These are phyloP conservation scores for Protomyces arabidopsidicola DNA, from an alignment of 1,139 yeast species.

Conservation along the genomic window DNA sequence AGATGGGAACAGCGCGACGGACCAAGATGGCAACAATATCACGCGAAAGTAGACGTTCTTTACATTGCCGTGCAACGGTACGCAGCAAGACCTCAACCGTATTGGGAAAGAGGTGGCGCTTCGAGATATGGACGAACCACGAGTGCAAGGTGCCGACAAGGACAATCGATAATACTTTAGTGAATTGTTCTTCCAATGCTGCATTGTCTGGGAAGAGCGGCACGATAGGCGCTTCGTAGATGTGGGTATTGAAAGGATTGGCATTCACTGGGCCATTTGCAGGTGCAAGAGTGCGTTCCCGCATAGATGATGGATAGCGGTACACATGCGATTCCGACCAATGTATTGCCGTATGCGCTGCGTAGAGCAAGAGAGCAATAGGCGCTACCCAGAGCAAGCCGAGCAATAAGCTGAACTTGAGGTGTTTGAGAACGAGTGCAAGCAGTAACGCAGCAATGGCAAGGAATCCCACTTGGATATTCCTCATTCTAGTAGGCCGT, in stretches of 20 bases:
- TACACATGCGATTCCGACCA: not conserved
- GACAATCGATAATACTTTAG: slow-evolving; percentile 51
- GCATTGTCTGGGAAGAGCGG: slow-evolving; percentile 10
- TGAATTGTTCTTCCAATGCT: slow-evolving; percentile 37
- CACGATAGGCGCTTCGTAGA: not conserved
- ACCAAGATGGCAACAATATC: slow-evolving; percentile 60
- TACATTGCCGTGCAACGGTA: slow-evolving; percentile 45
- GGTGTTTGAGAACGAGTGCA: not conserved
- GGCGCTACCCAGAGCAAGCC: not conserved
- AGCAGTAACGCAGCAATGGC: not conserved
- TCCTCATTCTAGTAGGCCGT: no score
- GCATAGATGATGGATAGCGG: not conserved
- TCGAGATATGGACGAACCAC: slow-evolving; percentile 56
- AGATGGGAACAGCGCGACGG: slow-evolving; percentile 55
- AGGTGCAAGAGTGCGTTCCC: not conserved
- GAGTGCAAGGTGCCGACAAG: slow-evolving; percentile 56
- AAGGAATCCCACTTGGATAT: not conserved
- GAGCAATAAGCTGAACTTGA: not conserved
- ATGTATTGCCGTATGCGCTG: not conserved
- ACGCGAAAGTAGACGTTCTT: slow-evolving; percentile 43
- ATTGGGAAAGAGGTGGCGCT: slow-evolving; percentile 52
- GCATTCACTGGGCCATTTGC: not conserved
- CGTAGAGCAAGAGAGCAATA: not conserved
- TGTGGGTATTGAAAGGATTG: not conserved
- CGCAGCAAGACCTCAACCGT: slow-evolving; percentile 52